Base-by-base conservation (phyloP, 345 rosid genomes). In the Erysimum cheiranthoides region DNA sequence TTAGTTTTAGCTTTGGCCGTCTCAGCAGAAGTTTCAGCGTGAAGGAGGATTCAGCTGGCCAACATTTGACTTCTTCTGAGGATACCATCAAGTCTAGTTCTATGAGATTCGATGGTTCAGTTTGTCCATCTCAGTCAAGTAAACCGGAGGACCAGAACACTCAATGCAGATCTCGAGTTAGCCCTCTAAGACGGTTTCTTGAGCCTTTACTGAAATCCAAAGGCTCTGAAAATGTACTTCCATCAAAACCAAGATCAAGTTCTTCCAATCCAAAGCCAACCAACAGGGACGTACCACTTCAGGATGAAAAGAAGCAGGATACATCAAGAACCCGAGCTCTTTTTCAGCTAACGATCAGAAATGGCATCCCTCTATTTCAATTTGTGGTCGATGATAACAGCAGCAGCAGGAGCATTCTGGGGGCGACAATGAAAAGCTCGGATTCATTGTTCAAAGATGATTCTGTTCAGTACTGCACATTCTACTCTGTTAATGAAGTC, bases 1-100 rank as follows among this genome's bases (percentile, higher is more conserved):
- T 88, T 80, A 89, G 96, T 87, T 89, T 90, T 77, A 92, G 90
- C 85, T 82, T 94, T 30, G 80, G 92, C 60, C 85, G 82, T 71
- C 79, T 88, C 79, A 78, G 87, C 64, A 88, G 87, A 82, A 95
- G 97, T 83, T 86, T 89, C 79, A 92, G 91, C 60, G 84, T 81
- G 36, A 95, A 83, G 72, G 99, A 92, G 46, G 84, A 85, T 69
- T 77, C 87, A 70, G 28, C 83, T 21, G 78, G 73, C 69, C 86
- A 84, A 53, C 84, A 78, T 60, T 56, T 83, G 75, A 85, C 67
- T 76, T 80, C 89, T 52, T 45, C 79, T 32, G 51, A 73, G 75
- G 82, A 76, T 71, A 75, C 88, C 75, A 78, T 61, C 38, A 86
- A 81, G 63, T 88, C 96, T 53, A 87, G 87, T 31, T 96, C 87